Base-by-base conservation (phyloP, 164 flowering plant species). In the Nymphaea colorata region DNA sequence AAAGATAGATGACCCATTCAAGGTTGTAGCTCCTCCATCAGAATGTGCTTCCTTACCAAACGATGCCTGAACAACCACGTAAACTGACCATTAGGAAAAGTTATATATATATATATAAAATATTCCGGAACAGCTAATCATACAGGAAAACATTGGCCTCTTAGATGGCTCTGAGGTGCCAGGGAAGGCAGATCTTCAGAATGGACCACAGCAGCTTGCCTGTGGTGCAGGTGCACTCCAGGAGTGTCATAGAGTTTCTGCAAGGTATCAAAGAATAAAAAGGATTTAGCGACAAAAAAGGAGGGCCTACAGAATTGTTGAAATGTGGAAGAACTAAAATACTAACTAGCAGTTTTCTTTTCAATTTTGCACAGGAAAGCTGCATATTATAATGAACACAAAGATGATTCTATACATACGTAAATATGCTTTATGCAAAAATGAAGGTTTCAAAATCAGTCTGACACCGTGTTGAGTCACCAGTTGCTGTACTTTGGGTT, bases 151-250 rank as follows among this genome's bases (percentile, higher is more conserved):
- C 84, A 68, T 77, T 76, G 91, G 64, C 97, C 96, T 76, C 86
- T 80, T 17, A 94, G 90, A 61, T 96, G 90, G 79, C 85, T 91
- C 77, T 76, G 95, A 73, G 97, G 99, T 79, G 99, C 97, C 78
- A 94, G 96, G 68, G 84, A 72, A 70, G 96, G 96, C 62, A 94
- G 81, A 80, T 94, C 99, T 73, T 87, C 91, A 64, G 96, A 76
- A 72, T 86, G 83, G 75, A 94, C 87, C 44, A 91, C 96, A 55
- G 96, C 97, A 69, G 97, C 87, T 85, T 86, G 96, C 82, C 99
- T 84, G 72, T 94, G 99, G 78, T 94, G 99, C 66, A 91, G 96
- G 83, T 94, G 99, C 73, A 91, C 96, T 70, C 97, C 97, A 73
- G 97, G 99, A 8, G 99, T 91, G 78, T 94, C 99, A 76, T 76